Base-by-base conservation (phyloP, 306 rosid genomes). In the Rubus idaeus region DNA sequence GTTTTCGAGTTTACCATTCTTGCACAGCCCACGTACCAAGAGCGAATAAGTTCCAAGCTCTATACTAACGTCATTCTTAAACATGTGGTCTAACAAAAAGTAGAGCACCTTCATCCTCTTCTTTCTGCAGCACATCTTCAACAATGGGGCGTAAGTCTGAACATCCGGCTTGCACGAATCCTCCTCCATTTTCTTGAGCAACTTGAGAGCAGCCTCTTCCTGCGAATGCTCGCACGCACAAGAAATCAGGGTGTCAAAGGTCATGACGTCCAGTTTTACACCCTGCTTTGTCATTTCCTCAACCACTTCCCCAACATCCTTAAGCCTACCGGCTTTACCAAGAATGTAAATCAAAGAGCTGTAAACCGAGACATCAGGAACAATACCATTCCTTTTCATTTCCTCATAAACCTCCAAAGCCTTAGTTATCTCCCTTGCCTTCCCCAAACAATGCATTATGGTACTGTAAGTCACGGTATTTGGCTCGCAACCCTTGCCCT, bases 101-200 rank as follows among this genome's bases (percentile, higher is more conserved):
- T 78, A 73, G 45, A 92, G 88, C 87, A 95, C 86, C 86, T 87
- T 92, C 92, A 90, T 90, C 76, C 96, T 89, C 83, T 89, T 95
- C 91, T 87, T 90, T 51, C 68, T 88, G 83, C 93, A 86, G 82
- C 91, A 92, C 91, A 95, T 86, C 90, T 90, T 95, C 82, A 95
- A 70, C 83, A 95, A 84, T 0, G 96, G 93, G 75, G 87, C 88
- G 58, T 95, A 95, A 18, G 97, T 95, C 81, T 78, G 74, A 8
- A 88, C 52, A 5, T 82, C 80, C 0, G 93, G 96, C 81, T 87
- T 86, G 87, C 87, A 85, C 1, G 80, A 74, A 10, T 76, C 76
- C 35, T 92, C 96, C 82, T 82, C 97, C 96, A 95, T 92, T 79
- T 88, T 89, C 86, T 83, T 86, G 8, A 95, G 93, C 92, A 90